Evolutionary conservation across 768 basidiomycete genomes (phyloP).

Genomic region (Mycena alexandri): DNA sequence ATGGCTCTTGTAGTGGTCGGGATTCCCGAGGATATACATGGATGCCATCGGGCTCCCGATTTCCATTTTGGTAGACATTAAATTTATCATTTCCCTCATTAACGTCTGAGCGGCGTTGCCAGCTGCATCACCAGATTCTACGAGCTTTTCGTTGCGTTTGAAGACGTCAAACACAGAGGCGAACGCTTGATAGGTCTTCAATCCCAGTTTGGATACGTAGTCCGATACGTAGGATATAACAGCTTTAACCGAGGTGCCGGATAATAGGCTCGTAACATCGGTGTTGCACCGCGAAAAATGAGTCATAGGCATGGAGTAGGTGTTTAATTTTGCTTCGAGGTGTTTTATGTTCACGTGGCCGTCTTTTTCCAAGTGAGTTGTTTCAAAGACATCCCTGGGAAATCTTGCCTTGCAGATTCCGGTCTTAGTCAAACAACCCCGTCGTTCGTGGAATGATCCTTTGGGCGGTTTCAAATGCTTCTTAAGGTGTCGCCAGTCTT

Average conservation of each 20-base stretch:
- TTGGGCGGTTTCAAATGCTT: conserved; percentile 8
- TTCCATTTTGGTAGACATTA: too few relatives aligned
- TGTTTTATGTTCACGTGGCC: conserved; percentile 28
- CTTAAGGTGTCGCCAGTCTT: conserved; percentile 14
- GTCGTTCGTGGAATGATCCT: not conserved
- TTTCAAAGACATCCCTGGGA: conserved; percentile 34
- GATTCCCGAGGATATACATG: conserved; percentile 47
- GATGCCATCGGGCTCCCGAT: too few relatives aligned
- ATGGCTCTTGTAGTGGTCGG: conserved; percentile 51
- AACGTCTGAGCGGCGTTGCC: conserved; percentile 6
- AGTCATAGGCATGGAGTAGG: not conserved
- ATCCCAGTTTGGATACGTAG: too few relatives aligned
- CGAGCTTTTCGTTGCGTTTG: conserved; percentile 32
- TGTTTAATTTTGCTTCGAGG: not conserved
- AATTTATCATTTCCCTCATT: conserved; percentile 15
- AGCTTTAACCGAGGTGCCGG: too few relatives aligned
- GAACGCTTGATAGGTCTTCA: conserved; percentile 18
- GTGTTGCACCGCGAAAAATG: conserved; percentile 5
- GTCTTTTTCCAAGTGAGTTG: conserved; percentile 38
- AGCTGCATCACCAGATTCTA: not conserved
- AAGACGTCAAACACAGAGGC: conserved; percentile 9
- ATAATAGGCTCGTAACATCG: too few relatives aligned
- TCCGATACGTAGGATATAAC: too few relatives aligned
- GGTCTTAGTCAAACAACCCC: conserved; percentile 26
- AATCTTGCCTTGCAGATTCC: conserved; percentile 42